Evolutionary conservation across 2,329 filamentous ascomycete genomes (phyloP).

Genomic region (Orbilia quercus): DNA sequence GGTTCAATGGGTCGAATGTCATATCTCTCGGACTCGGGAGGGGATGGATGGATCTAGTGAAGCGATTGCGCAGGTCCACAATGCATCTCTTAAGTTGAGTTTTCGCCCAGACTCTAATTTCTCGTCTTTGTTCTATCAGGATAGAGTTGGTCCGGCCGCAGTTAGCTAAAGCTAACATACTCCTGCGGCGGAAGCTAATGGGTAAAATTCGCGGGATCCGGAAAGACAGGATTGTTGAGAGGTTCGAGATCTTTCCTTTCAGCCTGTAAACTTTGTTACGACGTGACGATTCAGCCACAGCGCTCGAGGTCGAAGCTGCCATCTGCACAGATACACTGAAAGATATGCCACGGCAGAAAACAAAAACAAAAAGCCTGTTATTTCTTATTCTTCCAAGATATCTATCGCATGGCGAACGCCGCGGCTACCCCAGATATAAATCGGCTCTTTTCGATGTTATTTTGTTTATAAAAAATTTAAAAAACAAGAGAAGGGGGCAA

Average conservation of each 20-base stretch:
- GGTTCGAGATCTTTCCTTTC: neutral
- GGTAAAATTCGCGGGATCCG: neutral
- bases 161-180: neutral
- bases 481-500: neutral
- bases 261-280: neutral
- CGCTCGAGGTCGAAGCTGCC: no score
- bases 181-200: constrained; percentile 18
- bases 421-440: neutral
- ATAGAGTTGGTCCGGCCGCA: neutral
- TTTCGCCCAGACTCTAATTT: no score
- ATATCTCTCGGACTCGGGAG: neutral
- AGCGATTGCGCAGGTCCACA: neutral
- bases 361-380: no score
- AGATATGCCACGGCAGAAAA: no score
- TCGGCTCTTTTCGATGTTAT: neutral
- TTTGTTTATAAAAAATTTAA: neutral
- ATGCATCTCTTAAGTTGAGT: neutral
- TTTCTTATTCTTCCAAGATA: no score
- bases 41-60: neutral
- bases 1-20: no score
- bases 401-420: no score
- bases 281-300: no score
- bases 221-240: neutral
- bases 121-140: neutral
- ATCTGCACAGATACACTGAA: no score